Conservation (phyloP, 2,329 filamentous ascomycete genomes). For the Neofusicoccum ribis region DNA sequence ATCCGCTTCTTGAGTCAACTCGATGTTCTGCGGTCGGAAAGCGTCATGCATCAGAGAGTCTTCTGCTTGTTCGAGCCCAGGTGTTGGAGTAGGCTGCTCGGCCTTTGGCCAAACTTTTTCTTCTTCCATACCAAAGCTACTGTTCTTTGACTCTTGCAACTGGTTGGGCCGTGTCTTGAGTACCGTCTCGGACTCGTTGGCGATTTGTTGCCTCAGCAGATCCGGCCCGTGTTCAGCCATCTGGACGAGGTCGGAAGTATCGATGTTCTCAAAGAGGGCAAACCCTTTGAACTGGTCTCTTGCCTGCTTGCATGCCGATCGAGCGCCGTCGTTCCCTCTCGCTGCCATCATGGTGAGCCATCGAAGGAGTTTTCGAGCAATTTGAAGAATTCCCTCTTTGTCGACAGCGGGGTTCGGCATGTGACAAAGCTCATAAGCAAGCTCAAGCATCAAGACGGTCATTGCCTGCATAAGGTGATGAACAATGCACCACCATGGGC, state of each 20-base stretch:
- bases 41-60: neutral
- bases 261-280: neutral
- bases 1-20: neutral
- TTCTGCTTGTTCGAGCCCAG: neutral
- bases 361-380: slow-evolving; percentile 33
- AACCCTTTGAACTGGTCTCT: slow-evolving; percentile 4
- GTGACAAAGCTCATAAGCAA: slow-evolving; percentile 32
- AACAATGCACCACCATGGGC: slow-evolving; percentile 44
- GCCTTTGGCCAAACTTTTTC: neutral
- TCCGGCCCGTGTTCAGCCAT: slow-evolving; percentile 7
- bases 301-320: slow-evolving; percentile 5
- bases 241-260: slow-evolving; percentile 2
- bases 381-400: slow-evolving; percentile 23
- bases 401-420: slow-evolving; percentile 27
- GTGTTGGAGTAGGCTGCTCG: neutral
- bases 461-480: slow-evolving; percentile 43
- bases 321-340: slow-evolving; percentile 19
- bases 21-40: neutral
- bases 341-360: slow-evolving; percentile 36
- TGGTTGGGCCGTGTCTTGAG: neutral
- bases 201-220: neutral
- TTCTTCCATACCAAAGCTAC: neutral
- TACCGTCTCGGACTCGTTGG: neutral
- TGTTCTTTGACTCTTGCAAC: neutral
- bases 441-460: slow-evolving; percentile 38